Evolutionary conservation across 2,329 filamentous ascomycete genomes (phyloP).

Genomic region (Cercospora berteroae): DNA sequence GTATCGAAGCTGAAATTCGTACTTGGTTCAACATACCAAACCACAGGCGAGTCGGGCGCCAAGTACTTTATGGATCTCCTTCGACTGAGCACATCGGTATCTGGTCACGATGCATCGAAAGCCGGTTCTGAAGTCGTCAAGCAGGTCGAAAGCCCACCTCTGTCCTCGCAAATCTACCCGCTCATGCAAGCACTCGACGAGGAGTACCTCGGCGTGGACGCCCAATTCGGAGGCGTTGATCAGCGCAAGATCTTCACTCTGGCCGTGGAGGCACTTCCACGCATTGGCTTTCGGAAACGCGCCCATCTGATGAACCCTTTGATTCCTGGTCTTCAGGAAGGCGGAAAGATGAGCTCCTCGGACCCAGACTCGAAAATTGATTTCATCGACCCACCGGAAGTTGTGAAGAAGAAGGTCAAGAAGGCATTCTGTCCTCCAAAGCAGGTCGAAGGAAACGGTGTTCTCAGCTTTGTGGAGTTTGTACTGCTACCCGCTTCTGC

Average conservation of each 20-base stretch:
- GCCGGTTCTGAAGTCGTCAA: constrained; percentile 94
- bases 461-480: constrained; percentile 82
- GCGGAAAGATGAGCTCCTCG: constrained; percentile 75
- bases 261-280: constrained; percentile 80
- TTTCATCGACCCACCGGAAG: constrained; percentile 74
- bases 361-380: constrained; percentile 85
- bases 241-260: constrained; percentile 87
- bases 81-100: constrained; percentile 67
- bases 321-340: constrained; percentile 73
- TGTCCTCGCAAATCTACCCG: constrained; percentile 77
- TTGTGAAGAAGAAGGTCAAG: constrained; percentile 76
- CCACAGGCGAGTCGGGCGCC: constrained; percentile 64
- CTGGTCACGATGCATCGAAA: constrained; percentile 80
- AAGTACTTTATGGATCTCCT: constrained; percentile 87
- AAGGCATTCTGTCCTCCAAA: constrained; percentile 79
- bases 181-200: constrained; percentile 90
- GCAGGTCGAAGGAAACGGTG: constrained; percentile 78
- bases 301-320: constrained; percentile 80
- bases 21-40: constrained; percentile 60
- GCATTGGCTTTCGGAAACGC: constrained; percentile 76
- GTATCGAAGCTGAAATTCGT: constrained; percentile 80
- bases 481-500: constrained; percentile 75
- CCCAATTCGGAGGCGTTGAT: constrained; percentile 80
- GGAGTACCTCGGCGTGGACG: constrained; percentile 81
- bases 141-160: constrained; percentile 72